These are phyloP conservation scores for Leccinum subspadiceum DNA, from an alignment of 1,284 basidiomycete species.

Conservation along the genomic window DNA sequence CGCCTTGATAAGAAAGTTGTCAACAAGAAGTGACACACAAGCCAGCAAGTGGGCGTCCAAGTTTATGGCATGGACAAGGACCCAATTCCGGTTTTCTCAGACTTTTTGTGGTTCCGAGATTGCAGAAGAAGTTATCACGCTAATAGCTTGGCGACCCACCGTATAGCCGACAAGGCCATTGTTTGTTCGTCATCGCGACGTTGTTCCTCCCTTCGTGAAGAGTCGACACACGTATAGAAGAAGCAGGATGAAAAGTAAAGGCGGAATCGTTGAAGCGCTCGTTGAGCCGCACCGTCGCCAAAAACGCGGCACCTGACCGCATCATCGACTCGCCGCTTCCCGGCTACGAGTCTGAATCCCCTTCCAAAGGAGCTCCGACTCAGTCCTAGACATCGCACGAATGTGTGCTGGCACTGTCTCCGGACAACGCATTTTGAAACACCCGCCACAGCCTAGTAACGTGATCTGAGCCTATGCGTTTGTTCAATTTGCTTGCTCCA, in stretches of 20 bases:
- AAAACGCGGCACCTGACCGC: neutral
- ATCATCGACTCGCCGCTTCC: neutral
- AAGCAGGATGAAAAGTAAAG: neutral
- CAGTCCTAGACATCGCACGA: neutral
- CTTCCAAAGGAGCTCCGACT: neutral
- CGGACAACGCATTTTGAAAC: too few species aligned
- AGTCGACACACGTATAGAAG: neutral
- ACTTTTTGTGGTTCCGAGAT: conserved; percentile 11
- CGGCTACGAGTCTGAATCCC: neutral
- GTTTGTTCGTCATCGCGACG: neutral
- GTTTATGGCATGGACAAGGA: neutral
- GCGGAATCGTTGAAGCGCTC: neutral
- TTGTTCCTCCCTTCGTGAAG: neutral
- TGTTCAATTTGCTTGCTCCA: too few species aligned
- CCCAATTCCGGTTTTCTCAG: conserved; percentile 19
- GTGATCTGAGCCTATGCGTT: too few species aligned
- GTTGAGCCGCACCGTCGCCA: neutral
- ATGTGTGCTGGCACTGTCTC: neutral
- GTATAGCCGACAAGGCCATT: neutral
- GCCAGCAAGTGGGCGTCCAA: neutral
- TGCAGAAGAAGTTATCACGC: neutral
- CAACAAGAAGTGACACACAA: neutral
- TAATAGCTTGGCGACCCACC: neutral
- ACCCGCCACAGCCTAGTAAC: too few species aligned
- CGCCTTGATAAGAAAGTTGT: neutral